Evolutionary conservation across 306 rosid genomes (phyloP).

Genomic region (Sicyos baderoa): DNA sequence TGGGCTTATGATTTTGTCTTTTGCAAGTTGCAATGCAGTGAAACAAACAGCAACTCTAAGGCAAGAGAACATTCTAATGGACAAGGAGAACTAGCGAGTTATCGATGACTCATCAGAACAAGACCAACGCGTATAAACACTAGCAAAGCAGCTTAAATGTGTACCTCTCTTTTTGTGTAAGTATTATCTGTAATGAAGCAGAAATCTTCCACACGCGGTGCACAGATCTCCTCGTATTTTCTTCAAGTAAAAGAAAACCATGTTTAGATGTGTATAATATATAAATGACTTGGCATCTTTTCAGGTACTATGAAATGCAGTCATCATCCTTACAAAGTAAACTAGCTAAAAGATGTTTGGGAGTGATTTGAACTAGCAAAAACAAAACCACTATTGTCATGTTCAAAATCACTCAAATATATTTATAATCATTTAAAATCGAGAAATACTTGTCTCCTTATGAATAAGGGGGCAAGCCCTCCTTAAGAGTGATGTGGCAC

Average conservation of each 20-base stretch:
- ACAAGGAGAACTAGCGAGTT: neutral
- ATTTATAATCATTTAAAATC: no score
- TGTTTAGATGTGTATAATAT: slow-evolving; percentile 23
- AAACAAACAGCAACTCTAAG: neutral
- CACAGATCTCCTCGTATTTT: slow-evolving; percentile 80
- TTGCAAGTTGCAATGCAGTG: neutral
- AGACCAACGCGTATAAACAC: slow-evolving; percentile 9
- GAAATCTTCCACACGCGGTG: slow-evolving; percentile 74
- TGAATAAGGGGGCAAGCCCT: no score
- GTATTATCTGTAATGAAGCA: slow-evolving; percentile 80
- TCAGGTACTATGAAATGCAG: neutral
- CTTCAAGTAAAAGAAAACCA: slow-evolving; percentile 35
- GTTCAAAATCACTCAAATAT: no score
- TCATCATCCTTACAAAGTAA: neutral
- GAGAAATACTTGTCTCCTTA: no score
- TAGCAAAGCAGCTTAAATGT: slow-evolving; percentile 20
- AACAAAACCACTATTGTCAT: no score
- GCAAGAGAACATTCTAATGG: neutral
- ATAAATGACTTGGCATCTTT: neutral
- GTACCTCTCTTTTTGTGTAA: slow-evolving; percentile 68
- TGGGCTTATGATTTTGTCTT: neutral
- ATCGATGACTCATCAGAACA: neutral
- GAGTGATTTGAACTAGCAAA: no score
- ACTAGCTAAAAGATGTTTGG: no score
- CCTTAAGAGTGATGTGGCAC: no score